Base-by-base conservation (phyloP, 2,329 filamentous ascomycete species). In the Penicillium glabrum region DNA sequence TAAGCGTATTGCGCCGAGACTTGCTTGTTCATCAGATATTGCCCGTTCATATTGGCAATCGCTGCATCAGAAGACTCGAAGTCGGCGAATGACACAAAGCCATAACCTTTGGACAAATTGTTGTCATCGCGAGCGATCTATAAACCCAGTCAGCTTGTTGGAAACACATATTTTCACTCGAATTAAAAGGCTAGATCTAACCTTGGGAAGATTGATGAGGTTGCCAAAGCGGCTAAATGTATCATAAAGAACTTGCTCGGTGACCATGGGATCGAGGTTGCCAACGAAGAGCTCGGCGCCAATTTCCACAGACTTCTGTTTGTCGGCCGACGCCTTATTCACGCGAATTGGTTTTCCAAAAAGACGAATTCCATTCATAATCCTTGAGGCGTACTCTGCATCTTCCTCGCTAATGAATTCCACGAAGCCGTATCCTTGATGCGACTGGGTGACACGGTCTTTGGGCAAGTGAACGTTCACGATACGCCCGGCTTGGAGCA, bases 341-440 rank as follows among this genome's bases (percentile, higher is more conserved):
- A 99, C 93, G 68, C 95, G 89, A 67, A 99, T 90, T 19, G 93
- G 92, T 75, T 97, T 98, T 63, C 93, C 93, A 75, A 89, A 96
- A 24, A 99, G 81, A 59, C 93, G 89, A 65, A 98, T 89, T 72
- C 93, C 91, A 78, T 98, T 98, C 89, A 98, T 96, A 66, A 97
- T 91, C 72, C 93, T 89, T 67, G 92, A 90, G 23, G 95, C 93
- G 79, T 99, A 99, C 74, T 98, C 95, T 68, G 95, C 95, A 75
- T 97, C 95, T 70, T 92, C 88, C 73, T 96, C 92, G 65, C 89
- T 93, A 71, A 92, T 93, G 76, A 97, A 99, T 77, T 99, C 95
- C 76, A 99, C 95, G 77, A 99, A 99, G 68, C 95, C 95, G 81
- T 97, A 99, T 67, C 95, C 95, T 78, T 98, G 95, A 76, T 99